Conservation (phyloP, 2,329 filamentous ascomycete genomes). For the Malbranchea zuffiana region DNA sequence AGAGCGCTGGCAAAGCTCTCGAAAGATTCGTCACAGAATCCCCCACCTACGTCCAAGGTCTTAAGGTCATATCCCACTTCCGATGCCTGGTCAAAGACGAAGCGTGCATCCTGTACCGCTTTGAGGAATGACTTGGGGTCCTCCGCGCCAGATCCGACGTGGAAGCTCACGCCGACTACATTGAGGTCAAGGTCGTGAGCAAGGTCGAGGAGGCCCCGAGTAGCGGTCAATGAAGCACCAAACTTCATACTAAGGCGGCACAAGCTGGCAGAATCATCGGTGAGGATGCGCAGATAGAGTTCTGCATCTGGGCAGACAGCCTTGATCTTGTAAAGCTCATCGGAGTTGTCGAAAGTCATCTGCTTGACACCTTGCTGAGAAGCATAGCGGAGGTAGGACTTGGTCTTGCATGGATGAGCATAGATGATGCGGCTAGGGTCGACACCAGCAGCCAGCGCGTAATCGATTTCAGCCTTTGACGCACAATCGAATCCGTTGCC, state of each 20-base stretch:
- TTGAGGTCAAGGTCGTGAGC: constrained; percentile 76
- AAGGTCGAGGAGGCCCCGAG: constrained; percentile 62
- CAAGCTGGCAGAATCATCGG: constrained; percentile 87
- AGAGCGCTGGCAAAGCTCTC: constrained; percentile 80
- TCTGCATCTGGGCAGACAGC: constrained; percentile 80
- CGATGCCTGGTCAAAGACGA: constrained; percentile 76
- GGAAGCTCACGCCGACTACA: constrained; percentile 93
- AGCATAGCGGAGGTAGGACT: constrained; percentile 90
- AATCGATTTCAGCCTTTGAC: constrained; percentile 93
- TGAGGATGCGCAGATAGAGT: constrained; percentile 87
- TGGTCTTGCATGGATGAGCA: constrained; percentile 98
- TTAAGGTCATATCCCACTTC: constrained; percentile 68
- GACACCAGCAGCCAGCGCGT: constrained; percentile 71
- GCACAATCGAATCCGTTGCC: constrained; percentile 97
- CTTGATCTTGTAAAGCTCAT: constrained; percentile 97
- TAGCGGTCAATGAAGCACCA: constrained; percentile 76
- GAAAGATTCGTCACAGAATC: constrained; percentile 83
- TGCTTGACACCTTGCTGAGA: constrained; percentile 76
- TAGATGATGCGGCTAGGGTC: constrained; percentile 92
- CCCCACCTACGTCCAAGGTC: constrained; percentile 86
- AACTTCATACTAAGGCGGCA: constrained; percentile 97
- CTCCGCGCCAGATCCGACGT: constrained; percentile 90
- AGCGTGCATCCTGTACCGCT: constrained; percentile 78
- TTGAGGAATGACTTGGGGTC: constrained; percentile 86
- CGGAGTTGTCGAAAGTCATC: constrained; percentile 98